Evolutionary conservation across 306 rosid species (phyloP).

Genomic region (Quercus parvula): DNA sequence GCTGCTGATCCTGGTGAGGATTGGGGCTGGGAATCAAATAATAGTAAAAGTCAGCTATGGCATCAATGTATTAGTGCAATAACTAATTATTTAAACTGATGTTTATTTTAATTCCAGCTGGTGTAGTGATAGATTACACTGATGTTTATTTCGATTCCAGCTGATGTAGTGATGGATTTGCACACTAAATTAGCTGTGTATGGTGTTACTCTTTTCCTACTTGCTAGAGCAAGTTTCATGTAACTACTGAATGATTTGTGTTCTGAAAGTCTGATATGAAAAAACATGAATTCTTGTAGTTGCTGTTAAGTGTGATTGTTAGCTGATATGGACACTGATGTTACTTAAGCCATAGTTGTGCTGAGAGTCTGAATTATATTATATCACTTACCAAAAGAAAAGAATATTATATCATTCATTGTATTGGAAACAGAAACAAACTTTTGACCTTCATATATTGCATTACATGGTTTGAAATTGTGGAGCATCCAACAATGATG

Average conservation of each 20-base stretch:
- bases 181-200: neutral
- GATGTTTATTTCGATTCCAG: neutral
- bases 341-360: neutral
- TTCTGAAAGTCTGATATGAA: neutral
- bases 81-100: neutral
- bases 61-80: neutral
- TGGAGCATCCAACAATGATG: neutral
- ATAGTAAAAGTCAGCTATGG: slow-evolving; percentile 1
- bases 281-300: neutral
- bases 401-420: neutral
- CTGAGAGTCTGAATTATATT: neutral
- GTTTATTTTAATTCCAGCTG: neutral
- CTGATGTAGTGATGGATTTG: neutral
- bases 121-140: neutral
- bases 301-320: neutral
- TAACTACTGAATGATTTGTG: neutral
- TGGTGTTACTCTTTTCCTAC: neutral
- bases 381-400: too few species aligned
- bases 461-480: neutral
- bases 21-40: neutral
- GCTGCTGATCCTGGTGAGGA: neutral
- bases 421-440: neutral
- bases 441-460: neutral
- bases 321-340: neutral
- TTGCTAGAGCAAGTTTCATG: neutral